Percentiles rank a stretch among this genome's conserved stretches.
Evolutionary conservation across 306 rosid genomes (phyloP).

Genomic region (Medicago lupulina): DNA sequence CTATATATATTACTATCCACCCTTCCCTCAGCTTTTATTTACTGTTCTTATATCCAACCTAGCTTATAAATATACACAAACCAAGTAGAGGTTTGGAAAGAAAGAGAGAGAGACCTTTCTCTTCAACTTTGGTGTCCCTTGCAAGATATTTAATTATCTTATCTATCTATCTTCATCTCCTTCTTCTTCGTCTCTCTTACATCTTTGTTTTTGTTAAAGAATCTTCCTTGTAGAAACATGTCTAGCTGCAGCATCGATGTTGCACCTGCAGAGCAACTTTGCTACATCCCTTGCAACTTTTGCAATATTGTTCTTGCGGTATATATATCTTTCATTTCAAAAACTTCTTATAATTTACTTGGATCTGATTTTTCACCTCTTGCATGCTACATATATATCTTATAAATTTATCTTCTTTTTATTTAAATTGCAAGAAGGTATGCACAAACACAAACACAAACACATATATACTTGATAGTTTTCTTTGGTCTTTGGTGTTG

Average conservation of each 20-base stretch:
- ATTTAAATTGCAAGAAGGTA: no score
- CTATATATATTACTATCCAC: constrained; percentile 51
- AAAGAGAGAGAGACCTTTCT: constrained; percentile 45
- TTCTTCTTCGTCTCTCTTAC: neutral
- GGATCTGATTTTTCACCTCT: constrained; percentile 53
- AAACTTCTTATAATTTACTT: neutral
- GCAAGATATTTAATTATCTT: constrained; percentile 17
- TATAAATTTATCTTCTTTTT: neutral
- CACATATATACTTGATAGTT: no score
- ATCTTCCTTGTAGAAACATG: constrained; percentile 53
- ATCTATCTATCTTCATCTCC: constrained; percentile 13
- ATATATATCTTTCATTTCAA: constrained; percentile 1
- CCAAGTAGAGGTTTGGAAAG: constrained; percentile 27
- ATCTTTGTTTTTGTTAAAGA: neutral
- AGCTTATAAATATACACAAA: constrained; percentile 37
- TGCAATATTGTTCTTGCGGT: constrained; percentile 99
- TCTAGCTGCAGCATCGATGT: constrained; percentile 76
- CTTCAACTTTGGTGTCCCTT: neutral
- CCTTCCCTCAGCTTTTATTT: constrained; percentile 52
- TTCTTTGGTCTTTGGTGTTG: neutral
- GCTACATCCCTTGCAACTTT: constrained; percentile 99
- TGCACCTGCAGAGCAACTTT: constrained; percentile 81
- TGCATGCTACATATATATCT: constrained; percentile 29
- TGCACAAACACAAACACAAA: no score
- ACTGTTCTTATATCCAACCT: constrained; percentile 48